phyloP scores from a whole-genome alignment of 805 yeast genomes.

The Nakazawaea laoshanensis region DNA sequence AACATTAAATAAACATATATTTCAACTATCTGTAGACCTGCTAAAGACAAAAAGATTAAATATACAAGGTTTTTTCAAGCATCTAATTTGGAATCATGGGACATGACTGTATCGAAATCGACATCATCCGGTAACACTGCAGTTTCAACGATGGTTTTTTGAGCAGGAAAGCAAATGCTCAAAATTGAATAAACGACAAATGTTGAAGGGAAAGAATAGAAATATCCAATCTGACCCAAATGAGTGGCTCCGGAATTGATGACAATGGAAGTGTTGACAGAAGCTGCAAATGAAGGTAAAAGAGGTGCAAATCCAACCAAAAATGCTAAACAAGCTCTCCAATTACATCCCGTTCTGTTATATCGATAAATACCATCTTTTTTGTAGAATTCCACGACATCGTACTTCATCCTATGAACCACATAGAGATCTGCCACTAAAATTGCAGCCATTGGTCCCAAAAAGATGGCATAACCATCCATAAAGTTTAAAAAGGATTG shows the following conservation, averaged over 20 bases:
- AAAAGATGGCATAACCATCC: conserved; percentile 27
- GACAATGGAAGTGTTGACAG: conserved; percentile 18
- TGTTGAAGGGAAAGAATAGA: conserved; percentile 23
- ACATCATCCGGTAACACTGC: conserved; percentile 10
- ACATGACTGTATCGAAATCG: conserved; percentile 7
- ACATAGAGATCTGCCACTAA: conserved; percentile 30
- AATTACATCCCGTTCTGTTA: conserved; percentile 30
- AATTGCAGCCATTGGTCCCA: conserved; percentile 30
- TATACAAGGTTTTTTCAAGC: no score
- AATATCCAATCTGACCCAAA: conserved; percentile 23
- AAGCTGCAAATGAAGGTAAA: conserved; percentile 65
- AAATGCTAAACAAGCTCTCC: conserved; percentile 35
- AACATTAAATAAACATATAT: no score
- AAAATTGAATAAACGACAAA: conserved; percentile 17
- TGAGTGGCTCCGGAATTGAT: conserved; percentile 17
- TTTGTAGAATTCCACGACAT: conserved; percentile 25
- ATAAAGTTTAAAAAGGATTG: conserved; percentile 26
- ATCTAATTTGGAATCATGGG: conserved; percentile 1
- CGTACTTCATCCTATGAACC: conserved; percentile 26
- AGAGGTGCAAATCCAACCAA: conserved; percentile 76
- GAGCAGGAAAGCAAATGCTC: conserved; percentile 17
- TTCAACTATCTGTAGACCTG: no score
- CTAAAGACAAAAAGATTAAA: no score
- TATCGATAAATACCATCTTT: conserved; percentile 29
- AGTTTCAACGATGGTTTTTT: conserved; percentile 2